Base-by-base conservation (phyloP, 768 basidiomycete genomes). In the Termitomyces sp. region DNA sequence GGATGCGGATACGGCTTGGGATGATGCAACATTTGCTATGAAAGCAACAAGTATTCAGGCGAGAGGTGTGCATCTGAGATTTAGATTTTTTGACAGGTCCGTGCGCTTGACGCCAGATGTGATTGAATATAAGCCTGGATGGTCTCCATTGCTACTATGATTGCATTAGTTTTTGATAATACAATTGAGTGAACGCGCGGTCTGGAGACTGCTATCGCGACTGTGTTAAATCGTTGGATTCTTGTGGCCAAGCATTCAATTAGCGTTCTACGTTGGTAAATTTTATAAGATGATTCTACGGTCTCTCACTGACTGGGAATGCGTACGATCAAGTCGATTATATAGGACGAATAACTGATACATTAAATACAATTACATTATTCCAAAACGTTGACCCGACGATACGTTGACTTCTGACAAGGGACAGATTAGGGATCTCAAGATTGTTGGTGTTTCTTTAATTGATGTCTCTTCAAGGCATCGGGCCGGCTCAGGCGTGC, bases 121-220 rank as follows among this genome's bases (percentile, higher is more conserved):
- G 8, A 25, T 60, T 45, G 50, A 60, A 20, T 60, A 60, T 38
- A 60, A 60, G 10, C 59, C 36, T 17, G 52, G 59, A 10, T 55
- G 59, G 46, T 53, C 51, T 2, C 59, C 59, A 8, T 20, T 53
- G 36, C 34, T 60, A 17, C 7, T 53, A 25, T 45, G 38, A 5
- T 15, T 57, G 45, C 48, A 46, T 43, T 45, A 43, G 45, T 43
- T 37, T 25, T 25, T 25, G 25, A 25, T 25, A 25, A 25, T 25
- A 25, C 12, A 40, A 40, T 40, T 38, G 14, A 42, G 14, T 42
- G 40, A 15, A 42, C 17, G 5, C 12, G 38, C 4, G 15, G 15
- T 40, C 3, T 11, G 8, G 11, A 37, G 11, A 11, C 10, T 10
- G 37, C 37, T 37, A 11, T 37, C 3, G 4, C 14, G 38, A 14